Base-by-base conservation (phyloP, 1,139 yeast species). In the Petasospora rhodanensis region DNA sequence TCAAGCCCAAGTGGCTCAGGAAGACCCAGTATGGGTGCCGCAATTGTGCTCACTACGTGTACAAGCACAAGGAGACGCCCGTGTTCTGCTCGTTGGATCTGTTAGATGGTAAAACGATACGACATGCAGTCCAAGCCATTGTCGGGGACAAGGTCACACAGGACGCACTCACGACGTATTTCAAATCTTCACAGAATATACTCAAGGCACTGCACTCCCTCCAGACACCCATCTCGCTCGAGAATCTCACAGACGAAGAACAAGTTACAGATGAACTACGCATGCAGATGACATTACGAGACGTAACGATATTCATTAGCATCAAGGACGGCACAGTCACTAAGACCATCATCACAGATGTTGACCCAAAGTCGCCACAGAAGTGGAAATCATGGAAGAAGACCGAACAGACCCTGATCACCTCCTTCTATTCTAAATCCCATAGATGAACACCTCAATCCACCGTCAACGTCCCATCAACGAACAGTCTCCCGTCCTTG, bases 1-100 rank as follows among this genome's bases (percentile, higher is more conserved):
- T 67, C 38, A 68, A 68, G 43, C 74, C 74, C 1, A 68, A 68
- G 41, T 68, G 73, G 73, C 52, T 68, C 7, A 21, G 39, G 4
- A 56, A 58, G 1, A 45, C 40, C 12, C 43, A 57, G 2, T 13
- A 28, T 4, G 46, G 52, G 0, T 68, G 74, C 40, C 50, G 74
- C 5, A 68, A 70, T 4, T 68, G 74, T 46, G 72, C 73, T 0
- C 45, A 66, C 17, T 48, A 56, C 22, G 35, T 33, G 11, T 34
- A 45, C 38, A 57, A 67, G 12, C 52, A 54, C 26, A 26, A 30
- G 3, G 26, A 24, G 37, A 44, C 26, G 19, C 43, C 31, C 24
- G 38, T 5, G 17, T 46, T 61, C 38, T 68, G 73, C 36, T 60
- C 68, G 2, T 40, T 63, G 11, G 59, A 52, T 13, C 43, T 68